A percentile compares a stretch with the other conserved stretches of the same genome.
Conservation (phyloP, 2,329 filamentous ascomycete species). For the Parascedosporium putredinis region DNA sequence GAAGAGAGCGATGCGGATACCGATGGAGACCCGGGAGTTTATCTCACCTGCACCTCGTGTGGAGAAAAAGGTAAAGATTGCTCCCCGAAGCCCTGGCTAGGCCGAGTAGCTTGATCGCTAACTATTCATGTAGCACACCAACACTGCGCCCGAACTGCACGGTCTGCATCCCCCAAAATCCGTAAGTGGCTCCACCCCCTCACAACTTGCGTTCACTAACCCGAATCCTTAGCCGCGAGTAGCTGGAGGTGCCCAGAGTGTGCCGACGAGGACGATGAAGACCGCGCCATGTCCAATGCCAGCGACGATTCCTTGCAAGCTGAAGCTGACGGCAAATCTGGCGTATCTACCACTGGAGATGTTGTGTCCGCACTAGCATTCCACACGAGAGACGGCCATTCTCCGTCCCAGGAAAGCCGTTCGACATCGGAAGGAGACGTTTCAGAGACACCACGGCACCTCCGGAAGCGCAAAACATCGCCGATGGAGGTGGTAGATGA, state of each 20-base stretch:
- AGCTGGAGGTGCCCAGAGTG: conserved; percentile 45
- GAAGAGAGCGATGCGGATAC: conserved; percentile 76
- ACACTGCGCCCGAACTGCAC: conserved; percentile 70
- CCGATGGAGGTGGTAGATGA: conserved; percentile 51
- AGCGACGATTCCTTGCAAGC: not conserved
- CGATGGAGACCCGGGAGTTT: conserved; percentile 69
- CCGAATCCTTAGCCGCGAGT: conserved; percentile 11
- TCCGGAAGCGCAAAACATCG: conserved; percentile 78
- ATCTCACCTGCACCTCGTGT: conserved; percentile 66
- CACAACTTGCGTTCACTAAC: conserved; percentile 1
- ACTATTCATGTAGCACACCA: conserved; percentile 61
- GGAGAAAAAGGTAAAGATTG: conserved; percentile 65
- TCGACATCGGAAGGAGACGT: conserved; percentile 63
- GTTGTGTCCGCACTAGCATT: not conserved
- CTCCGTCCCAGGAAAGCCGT: not conserved
- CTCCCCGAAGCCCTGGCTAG: not conserved
- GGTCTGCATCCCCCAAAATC: not conserved
- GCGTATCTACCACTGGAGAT: not conserved
- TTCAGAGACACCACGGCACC: conserved; percentile 63
- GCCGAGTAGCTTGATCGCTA: not conserved
- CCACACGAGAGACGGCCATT: not conserved
- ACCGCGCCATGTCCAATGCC: not conserved
- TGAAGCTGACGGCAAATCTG: not conserved
- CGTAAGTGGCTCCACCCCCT: not conserved
- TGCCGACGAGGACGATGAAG: conserved; percentile 15